Conservation (phyloP, 805 yeast species). For the Myxozyma nipponensis region DNA sequence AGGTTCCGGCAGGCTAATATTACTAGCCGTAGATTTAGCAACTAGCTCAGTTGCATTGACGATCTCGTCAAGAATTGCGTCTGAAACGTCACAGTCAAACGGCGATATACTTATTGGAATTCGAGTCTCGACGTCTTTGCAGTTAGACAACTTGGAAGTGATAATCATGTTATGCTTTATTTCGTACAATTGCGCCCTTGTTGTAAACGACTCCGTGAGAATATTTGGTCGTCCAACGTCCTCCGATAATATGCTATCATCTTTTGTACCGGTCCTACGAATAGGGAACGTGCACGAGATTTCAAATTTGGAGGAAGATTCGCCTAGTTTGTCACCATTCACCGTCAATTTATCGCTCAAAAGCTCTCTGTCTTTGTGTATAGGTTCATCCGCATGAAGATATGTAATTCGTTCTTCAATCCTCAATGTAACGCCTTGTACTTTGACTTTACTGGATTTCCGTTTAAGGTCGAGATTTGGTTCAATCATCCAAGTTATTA, state of each 20-base stretch:
- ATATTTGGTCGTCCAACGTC: constrained; percentile 37
- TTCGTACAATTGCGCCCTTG: constrained; percentile 36
- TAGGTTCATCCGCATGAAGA: constrained; percentile 35
- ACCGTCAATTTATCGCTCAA: constrained; percentile 33
- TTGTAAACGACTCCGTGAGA: constrained; percentile 38
- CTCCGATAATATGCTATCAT: constrained; percentile 34
- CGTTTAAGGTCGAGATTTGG: constrained; percentile 39
- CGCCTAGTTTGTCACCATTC: constrained; percentile 31
- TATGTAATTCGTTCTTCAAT: constrained; percentile 38
- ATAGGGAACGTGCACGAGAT: constrained; percentile 35
- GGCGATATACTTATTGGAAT: constrained; percentile 38
- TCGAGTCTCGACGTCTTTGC: constrained; percentile 39
- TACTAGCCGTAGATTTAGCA: constrained; percentile 1
- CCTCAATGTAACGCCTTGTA: constrained; percentile 37
- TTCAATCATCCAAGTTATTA: constrained; percentile 33
- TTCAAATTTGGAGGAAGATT: constrained; percentile 28
- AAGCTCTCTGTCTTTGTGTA: constrained; percentile 34
- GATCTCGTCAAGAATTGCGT: constrained; percentile 5
- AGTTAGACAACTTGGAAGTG: constrained; percentile 38
- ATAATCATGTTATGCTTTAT: constrained; percentile 36
- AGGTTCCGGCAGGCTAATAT: neutral
- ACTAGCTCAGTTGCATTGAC: neutral
- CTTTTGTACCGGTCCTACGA: constrained; percentile 25
- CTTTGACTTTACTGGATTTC: constrained; percentile 38
- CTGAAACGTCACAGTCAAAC: constrained; percentile 38